phyloP scores from a whole-genome alignment of 306 rosid genomes.

The Rosa chinensis region DNA sequence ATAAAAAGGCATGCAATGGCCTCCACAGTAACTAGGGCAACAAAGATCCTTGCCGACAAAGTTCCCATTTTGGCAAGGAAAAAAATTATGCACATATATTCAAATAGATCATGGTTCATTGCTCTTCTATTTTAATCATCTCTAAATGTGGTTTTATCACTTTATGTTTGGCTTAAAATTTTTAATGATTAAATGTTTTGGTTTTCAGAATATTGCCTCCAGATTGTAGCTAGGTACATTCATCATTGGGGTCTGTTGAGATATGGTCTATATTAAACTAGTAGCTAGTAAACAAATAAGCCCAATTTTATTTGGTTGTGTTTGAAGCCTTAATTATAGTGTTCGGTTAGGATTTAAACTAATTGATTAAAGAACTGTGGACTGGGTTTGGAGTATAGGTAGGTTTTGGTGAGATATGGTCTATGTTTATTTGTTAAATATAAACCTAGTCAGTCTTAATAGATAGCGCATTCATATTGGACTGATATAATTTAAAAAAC shows the following conservation, averaged over 20 bases:
- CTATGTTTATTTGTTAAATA: neutral
- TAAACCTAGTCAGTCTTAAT: neutral
- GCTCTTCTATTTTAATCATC: neutral
- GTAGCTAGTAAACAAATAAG: constrained; percentile 4
- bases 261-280: constrained; percentile 3
- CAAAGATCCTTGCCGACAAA: constrained; percentile 19
- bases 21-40: neutral
- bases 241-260: neutral
- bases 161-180: neutral
- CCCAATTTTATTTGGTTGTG: neutral
- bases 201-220: neutral
- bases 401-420: constrained; percentile 13
- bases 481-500: neutral
- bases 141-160: neutral
- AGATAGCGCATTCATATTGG: neutral
- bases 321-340: neutral
- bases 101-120: constrained; percentile 9
- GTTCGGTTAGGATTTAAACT: constrained; percentile 17
- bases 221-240: neutral
- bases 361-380: neutral
- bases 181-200: neutral
- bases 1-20: neutral
- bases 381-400: neutral
- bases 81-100: neutral
- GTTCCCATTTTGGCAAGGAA: neutral